Evolutionary conservation across 1,284 basidiomycete genomes (phyloP).

Genomic region (Veloboletus limbatus): DNA sequence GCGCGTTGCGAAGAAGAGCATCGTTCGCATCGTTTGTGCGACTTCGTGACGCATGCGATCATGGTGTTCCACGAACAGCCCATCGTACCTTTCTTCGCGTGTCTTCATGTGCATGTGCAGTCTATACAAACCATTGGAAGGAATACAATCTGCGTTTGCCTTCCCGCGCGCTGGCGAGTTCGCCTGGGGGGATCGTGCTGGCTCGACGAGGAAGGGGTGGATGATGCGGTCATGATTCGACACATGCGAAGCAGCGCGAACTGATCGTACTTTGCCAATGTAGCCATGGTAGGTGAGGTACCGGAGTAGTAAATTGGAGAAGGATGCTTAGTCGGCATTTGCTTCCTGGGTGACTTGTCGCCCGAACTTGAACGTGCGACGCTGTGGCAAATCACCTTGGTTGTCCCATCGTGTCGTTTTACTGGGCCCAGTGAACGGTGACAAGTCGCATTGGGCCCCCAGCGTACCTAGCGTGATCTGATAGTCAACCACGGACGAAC

Average conservation of each 20-base stretch:
- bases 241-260: not conserved
- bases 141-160: not conserved
- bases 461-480: too few species aligned
- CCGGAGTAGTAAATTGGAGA: too few species aligned
- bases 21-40: not conserved
- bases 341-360: too few species aligned
- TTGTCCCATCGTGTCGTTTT: too few species aligned
- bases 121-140: not conserved
- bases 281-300: not conserved
- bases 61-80: slow-evolving; percentile 3
- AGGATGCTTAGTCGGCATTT: too few species aligned
- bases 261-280: not conserved
- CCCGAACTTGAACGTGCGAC: too few species aligned
- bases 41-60: slow-evolving; percentile 8
- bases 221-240: not conserved
- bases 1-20: slow-evolving; percentile 5
- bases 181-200: not conserved
- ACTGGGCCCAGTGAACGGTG: too few species aligned
- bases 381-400: too few species aligned
- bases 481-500: not conserved
- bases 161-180: not conserved
- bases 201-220: not conserved
- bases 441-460: too few species aligned
- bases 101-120: slow-evolving; percentile 5
- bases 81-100: slow-evolving; percentile 4